These are phyloP conservation scores for Pseudogymnoascus sp. DNA, from an alignment of 2,329 filamentous ascomycete genomes.

Conservation along the genomic window DNA sequence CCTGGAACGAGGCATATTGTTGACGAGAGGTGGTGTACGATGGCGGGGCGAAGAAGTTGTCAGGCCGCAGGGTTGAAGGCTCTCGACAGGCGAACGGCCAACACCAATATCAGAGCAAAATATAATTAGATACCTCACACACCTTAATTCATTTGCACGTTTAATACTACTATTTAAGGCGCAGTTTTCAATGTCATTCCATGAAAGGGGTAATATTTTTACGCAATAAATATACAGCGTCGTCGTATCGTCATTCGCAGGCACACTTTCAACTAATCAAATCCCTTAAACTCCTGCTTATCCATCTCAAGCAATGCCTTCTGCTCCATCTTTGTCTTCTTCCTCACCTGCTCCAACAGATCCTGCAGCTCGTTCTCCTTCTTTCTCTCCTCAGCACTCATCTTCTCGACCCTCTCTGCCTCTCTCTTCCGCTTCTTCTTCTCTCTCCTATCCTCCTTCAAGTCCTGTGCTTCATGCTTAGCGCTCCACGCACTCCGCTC, in stretches of 20 bases:
- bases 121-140: not conserved
- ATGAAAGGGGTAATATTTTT: slow-evolving; percentile 5
- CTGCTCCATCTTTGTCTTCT: slow-evolving; percentile 32
- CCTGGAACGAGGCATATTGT: slow-evolving; percentile 12
- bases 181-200: not conserved
- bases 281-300: slow-evolving; percentile 29
- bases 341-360: slow-evolving; percentile 55
- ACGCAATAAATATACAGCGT: slow-evolving; percentile 6
- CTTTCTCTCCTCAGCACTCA: slow-evolving; percentile 63
- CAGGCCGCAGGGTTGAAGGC: not conserved
- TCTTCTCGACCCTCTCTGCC: slow-evolving; percentile 50
- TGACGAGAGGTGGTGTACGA: not conserved
- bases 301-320: slow-evolving; percentile 33
- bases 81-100: not conserved
- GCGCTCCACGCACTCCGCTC: slow-evolving; percentile 65
- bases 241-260: slow-evolving; percentile 12
- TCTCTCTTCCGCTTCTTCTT: slow-evolving; percentile 58
- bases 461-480: slow-evolving; percentile 58
- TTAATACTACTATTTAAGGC: not conserved
- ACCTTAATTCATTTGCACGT: not conserved
- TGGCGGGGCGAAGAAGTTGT: not conserved
- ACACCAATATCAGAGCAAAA: not conserved
- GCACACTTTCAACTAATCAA: slow-evolving; percentile 19
- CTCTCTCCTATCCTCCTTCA: slow-evolving; percentile 53
- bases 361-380: slow-evolving; percentile 54